These are phyloP conservation scores for Penicillium sp. DNA, from an alignment of 2,329 filamentous ascomycete species.

Conservation along the genomic window DNA sequence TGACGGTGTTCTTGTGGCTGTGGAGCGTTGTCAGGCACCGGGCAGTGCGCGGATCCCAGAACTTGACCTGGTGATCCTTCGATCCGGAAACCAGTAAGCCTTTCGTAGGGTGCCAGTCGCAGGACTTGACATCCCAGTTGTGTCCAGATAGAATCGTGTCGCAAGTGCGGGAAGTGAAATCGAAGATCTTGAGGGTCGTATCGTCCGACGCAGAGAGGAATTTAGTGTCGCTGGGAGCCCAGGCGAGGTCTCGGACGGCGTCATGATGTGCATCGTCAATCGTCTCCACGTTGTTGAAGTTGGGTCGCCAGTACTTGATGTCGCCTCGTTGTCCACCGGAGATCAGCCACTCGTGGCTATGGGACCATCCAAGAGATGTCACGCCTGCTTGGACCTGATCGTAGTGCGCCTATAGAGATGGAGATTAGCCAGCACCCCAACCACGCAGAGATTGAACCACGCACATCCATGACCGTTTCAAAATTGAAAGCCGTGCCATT, in stretches of 20 bases:
- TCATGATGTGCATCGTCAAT: conserved; percentile 82
- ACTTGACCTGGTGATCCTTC: conserved; percentile 94
- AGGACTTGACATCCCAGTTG: conserved; percentile 95
- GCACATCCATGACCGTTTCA: conserved; percentile 90
- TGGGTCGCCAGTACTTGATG: conserved; percentile 98
- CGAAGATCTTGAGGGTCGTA: conserved; percentile 89
- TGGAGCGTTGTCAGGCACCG: conserved; percentile 90
- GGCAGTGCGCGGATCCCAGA: conserved; percentile 94
- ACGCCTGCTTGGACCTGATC: conserved; percentile 47
- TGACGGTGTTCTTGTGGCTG: conserved; percentile 96
- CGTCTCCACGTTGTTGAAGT: conserved; percentile 97
- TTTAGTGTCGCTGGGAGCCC: conserved; percentile 90
- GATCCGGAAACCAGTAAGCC: conserved; percentile 92
- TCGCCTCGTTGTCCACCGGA: conserved; percentile 93
- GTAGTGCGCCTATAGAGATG: conserved; percentile 66
- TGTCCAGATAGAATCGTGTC: conserved; percentile 88
- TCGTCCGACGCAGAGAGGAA: conserved; percentile 97
- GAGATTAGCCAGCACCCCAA: conserved; percentile 3
- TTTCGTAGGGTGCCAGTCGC: conserved; percentile 96
- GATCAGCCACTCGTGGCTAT: conserved; percentile 94
- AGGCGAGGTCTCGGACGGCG: conserved; percentile 85
- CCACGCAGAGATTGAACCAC: conserved; percentile 13
- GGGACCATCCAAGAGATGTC: conserved; percentile 65
- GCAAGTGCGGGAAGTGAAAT: conserved; percentile 82
- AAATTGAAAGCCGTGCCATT: conserved; percentile 99